Percentiles rank a stretch among this genome's conserved stretches.
These are phyloP conservation scores for Chloris gayana DNA, from an alignment of 176 grass and related monocot species.

Conservation along the genomic window DNA sequence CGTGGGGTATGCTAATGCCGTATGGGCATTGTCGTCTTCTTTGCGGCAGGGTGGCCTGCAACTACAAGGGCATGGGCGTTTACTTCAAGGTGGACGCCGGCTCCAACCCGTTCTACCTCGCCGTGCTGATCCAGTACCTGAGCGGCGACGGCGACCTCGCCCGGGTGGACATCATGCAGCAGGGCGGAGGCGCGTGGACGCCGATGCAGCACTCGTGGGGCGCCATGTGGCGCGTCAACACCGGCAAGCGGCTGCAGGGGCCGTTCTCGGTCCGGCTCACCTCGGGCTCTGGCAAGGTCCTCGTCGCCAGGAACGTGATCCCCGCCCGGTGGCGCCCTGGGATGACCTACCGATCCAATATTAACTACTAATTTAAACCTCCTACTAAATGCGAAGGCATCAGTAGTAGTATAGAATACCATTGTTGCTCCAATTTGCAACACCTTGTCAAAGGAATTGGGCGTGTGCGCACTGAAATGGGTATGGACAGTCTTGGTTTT, in stretches of 20 bases:
- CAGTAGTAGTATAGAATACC: neutral
- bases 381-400: neutral
- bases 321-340: constrained; percentile 50
- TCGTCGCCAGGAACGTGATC: constrained; percentile 49
- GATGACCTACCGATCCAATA: constrained; percentile 24
- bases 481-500: too few species aligned
- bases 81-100: constrained; percentile 57
- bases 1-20: too few species aligned
- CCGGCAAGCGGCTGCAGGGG: constrained; percentile 41
- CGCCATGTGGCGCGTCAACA: constrained; percentile 57
- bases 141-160: constrained; percentile 59
- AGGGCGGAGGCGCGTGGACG: constrained; percentile 39
- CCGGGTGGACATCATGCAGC: constrained; percentile 50
- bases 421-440: too few species aligned
- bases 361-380: constrained; percentile 40
- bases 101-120: constrained; percentile 61
- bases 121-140: constrained; percentile 58
- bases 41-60: constrained; percentile 18
- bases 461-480: too few species aligned
- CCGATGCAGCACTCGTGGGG: constrained; percentile 71
- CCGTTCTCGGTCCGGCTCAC: constrained; percentile 59
- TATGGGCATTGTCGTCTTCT: neutral
- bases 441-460: too few species aligned
- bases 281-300: constrained; percentile 42
- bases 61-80: neutral